A percentile compares a stretch with the other conserved stretches of the same genome.
These are phyloP conservation scores for Fusarium torreyae DNA, from an alignment of 2,329 filamentous ascomycete genomes.

Conservation along the genomic window DNA sequence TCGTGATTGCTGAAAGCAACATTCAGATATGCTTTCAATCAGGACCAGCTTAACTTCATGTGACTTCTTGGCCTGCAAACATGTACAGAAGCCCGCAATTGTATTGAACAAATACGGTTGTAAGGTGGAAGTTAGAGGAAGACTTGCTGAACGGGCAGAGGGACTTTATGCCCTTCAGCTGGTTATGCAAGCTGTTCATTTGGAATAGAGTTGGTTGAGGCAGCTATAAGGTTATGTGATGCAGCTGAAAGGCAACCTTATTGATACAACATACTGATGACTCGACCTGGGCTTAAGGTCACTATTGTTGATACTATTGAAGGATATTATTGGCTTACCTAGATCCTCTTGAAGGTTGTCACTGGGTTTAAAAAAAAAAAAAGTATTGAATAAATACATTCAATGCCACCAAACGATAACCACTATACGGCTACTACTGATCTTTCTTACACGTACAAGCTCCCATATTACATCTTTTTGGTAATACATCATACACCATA, in stretches of 20 bases:
- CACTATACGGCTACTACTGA: neutral
- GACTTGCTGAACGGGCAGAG: too few species aligned
- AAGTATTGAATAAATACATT: neutral
- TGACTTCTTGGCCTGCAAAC: neutral
- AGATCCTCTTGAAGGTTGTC: too few species aligned
- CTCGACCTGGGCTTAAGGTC: too few species aligned
- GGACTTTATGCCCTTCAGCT: too few species aligned
- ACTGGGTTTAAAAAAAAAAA: conserved; percentile 1
- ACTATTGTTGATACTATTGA: too few species aligned
- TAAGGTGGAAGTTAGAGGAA: too few species aligned
- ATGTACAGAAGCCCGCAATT: neutral
- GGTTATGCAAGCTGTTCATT: too few species aligned
- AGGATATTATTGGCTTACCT: too few species aligned
- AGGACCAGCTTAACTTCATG: neutral
- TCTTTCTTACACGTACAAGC: conserved; percentile 8
- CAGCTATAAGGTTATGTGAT: too few species aligned
- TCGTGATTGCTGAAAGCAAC: conserved; percentile 1
- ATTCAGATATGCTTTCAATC: neutral
- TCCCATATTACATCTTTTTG: conserved; percentile 2
- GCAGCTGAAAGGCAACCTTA: too few species aligned
- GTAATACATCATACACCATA: conserved; percentile 22
- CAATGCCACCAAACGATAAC: neutral
- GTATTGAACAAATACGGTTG: neutral
- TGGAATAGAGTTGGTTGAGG: too few species aligned
- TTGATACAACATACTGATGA: too few species aligned